Percentiles rank a stretch among this genome's conserved stretches.
Conservation (phyloP, 768 basidiomycete genomes). For the Mycena olivaceomarginata region DNA sequence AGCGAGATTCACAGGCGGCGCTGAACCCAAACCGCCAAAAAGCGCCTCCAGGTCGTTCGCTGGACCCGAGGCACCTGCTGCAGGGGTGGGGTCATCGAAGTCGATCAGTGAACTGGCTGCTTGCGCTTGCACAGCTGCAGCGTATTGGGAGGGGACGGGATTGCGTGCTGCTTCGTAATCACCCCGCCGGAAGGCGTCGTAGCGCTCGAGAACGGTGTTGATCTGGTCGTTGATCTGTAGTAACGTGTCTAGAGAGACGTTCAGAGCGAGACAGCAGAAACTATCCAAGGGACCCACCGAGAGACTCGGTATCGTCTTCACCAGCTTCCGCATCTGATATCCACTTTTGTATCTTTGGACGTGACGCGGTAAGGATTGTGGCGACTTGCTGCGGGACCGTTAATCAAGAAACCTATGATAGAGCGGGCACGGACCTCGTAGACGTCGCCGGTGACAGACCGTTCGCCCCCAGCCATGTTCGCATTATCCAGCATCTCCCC, state of each 20-base stretch:
- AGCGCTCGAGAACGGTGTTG: slow-evolving; percentile 92
- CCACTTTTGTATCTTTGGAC: slow-evolving; percentile 99
- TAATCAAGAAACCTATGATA: slow-evolving; percentile 2
- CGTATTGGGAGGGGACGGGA: slow-evolving; percentile 79
- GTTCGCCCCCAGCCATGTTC: slow-evolving; percentile 81
- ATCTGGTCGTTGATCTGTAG: slow-evolving; percentile 98
- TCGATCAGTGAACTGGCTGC: slow-evolving; percentile 81
- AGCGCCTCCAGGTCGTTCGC: slow-evolving; percentile 78
- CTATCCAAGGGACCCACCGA: slow-evolving; percentile 73
- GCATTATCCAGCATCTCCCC: slow-evolving; percentile 99
- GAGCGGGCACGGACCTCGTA: slow-evolving; percentile 81
- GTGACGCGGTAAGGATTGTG: slow-evolving; percentile 83
- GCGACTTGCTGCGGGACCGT: slow-evolving; percentile 86
- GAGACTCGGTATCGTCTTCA: slow-evolving; percentile 92
- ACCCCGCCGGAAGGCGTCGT: slow-evolving; percentile 95
- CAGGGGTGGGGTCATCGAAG: slow-evolving; percentile 74
- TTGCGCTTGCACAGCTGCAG: slow-evolving; percentile 46
- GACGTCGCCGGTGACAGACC: slow-evolving; percentile 91
- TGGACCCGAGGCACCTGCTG: slow-evolving; percentile 41
- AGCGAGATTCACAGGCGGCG: slow-evolving; percentile 47
- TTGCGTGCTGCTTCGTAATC: slow-evolving; percentile 84
- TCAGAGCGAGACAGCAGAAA: slow-evolving; percentile 9
- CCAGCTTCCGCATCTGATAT: slow-evolving; percentile 94
- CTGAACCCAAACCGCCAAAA: slow-evolving; percentile 64
- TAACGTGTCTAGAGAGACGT: slow-evolving; percentile 82